These are phyloP conservation scores for Ogataea methanolica DNA, from an alignment of 805 yeast genomes.

Conservation along the genomic window DNA sequence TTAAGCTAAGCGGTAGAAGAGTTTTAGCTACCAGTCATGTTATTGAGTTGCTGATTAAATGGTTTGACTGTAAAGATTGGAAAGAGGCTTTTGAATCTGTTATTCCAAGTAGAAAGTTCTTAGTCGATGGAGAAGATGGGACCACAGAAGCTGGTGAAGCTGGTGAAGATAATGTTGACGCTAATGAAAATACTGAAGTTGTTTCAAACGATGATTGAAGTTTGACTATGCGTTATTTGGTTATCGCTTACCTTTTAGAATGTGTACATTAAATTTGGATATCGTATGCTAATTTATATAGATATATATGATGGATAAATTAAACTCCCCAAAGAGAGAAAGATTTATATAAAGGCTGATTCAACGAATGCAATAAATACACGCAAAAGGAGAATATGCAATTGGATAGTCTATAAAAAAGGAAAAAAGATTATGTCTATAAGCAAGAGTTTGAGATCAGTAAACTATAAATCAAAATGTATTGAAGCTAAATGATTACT, in stretches of 20 bases:
- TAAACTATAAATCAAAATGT: conserved; percentile 5
- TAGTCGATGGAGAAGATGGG: conserved; percentile 17
- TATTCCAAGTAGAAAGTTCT: conserved; percentile 72
- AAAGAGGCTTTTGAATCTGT: conserved; percentile 80
- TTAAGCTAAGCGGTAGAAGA: conserved; percentile 76
- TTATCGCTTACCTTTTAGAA: too few species aligned
- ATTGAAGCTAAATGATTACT: background rate
- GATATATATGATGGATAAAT: too few species aligned
- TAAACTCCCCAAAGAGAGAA: too few species aligned
- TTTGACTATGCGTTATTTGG: too few species aligned
- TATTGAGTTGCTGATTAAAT: conserved; percentile 77
- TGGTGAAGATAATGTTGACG: background rate
- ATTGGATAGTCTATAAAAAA: background rate
- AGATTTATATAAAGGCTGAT: too few species aligned
- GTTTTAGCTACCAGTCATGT: conserved; percentile 95
- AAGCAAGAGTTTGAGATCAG: background rate
- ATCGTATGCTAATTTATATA: background rate
- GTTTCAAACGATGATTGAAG: background rate
- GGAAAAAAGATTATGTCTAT: background rate
- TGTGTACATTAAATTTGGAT: background rate
- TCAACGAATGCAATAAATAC: background rate
- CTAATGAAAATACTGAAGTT: background rate
- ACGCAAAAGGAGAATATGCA: background rate
- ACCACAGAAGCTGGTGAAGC: background rate
- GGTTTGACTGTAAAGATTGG: conserved; percentile 82